Evolutionary conservation across 2,329 filamentous ascomycete genomes (phyloP), one percentile per base, ranked within the genome.

Genomic region (Penicillium sp.): DNA sequence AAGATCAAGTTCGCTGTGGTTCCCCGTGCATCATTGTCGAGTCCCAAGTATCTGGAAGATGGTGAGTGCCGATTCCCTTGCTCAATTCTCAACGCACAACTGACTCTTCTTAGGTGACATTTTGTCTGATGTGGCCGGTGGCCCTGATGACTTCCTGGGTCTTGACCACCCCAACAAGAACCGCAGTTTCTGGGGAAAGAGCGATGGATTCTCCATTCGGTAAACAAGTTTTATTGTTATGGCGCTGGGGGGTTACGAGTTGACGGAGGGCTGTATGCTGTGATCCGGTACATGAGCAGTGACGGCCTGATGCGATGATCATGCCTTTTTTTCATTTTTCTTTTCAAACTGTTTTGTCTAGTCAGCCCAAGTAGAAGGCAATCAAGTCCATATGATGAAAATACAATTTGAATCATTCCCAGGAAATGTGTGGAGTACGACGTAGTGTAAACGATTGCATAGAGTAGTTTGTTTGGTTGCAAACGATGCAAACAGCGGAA

Each of bases 1-100:
- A 97, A 97, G 81, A 94, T 99, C 75, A 97, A 95, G 75, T 97
- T 99, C 79, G 90, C 92, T 6, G 76, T 96, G 31, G 83, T 97
- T 48, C 81, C 86, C 71, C 81, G 89, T 71, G 64, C 76, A 64
- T 82, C 85, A 48, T 95, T 90, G 74, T 86, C 89, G 38, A 91
- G 89, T 68, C 89, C 92, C 24, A 83, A 86, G 56, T 95, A 95
- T 76, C 79, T 99, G 44, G 86, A 88, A 63, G 94, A 97, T 77
- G 92, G 93, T 96, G 78, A 81, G 87, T 72, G 13, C 24, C 18
- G 8, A 32, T 47, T 14, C 47, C 9, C 22, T 22, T 8, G 18
- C 34, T 29, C 3, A 29, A 40, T 11, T 11, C 27, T 18, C 39
- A 34, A 43, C 2, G n/a, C 34, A n/a, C 21, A 14, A 45, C 56